Conservation (phyloP, 176 grass and related monocot species). For the Alloteropsis semialata region DNA sequence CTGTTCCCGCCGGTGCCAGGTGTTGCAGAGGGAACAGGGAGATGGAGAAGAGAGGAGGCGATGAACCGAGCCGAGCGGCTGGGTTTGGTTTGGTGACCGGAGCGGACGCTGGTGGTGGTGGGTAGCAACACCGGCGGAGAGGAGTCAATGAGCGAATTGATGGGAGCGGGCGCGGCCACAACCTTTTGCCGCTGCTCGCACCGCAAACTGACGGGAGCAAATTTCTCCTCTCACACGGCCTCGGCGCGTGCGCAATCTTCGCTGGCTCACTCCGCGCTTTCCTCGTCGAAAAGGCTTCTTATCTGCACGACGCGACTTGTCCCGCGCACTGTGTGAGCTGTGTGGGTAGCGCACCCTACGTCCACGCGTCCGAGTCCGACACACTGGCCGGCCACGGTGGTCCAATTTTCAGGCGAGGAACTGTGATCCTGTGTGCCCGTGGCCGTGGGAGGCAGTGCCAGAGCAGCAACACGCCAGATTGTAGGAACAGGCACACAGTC, state of each 20-base stretch:
- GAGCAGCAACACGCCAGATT: too few species aligned
- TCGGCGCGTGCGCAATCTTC: background rate
- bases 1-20: background rate
- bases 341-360: background rate
- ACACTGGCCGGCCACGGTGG: background rate
- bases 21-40: background rate
- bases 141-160: background rate
- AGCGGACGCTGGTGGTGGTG: background rate
- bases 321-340: background rate
- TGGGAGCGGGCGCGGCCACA: background rate
- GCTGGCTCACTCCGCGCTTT: too few species aligned
- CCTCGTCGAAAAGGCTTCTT: background rate
- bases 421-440: too few species aligned
- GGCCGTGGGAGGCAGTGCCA: too few species aligned
- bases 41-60: background rate
- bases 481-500: too few species aligned
- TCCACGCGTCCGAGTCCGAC: too few species aligned
- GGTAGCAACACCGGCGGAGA: background rate
- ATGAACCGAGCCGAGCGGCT: background rate
- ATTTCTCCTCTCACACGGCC: too few species aligned
- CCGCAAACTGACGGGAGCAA: too few species aligned
- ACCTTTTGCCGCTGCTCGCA: too few species aligned
- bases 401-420: too few species aligned
- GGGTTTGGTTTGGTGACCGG: background rate
- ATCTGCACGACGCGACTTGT: conserved; percentile 8